Percentiles rank a stretch among this genome's conserved stretches.
phyloP scores from a whole-genome alignment of 805 yeast species.

The Trichomonascus vanleenenianus region DNA sequence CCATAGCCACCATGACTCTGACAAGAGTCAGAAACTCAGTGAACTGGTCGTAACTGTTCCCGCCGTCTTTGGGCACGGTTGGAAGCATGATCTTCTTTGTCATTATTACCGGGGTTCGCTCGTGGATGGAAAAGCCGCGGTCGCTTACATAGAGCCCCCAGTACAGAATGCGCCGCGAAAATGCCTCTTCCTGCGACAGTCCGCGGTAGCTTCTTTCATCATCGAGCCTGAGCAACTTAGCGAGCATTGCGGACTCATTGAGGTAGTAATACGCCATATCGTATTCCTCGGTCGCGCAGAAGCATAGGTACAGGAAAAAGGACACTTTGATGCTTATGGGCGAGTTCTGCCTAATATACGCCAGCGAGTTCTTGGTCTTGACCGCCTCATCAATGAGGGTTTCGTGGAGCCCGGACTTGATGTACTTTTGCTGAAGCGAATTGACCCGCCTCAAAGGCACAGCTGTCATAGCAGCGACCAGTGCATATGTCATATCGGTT shows the following conservation, averaged over 20 bases:
- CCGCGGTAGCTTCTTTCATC: slow-evolving; percentile 3
- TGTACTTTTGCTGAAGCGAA: not conserved
- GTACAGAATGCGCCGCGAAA: slow-evolving; percentile 5
- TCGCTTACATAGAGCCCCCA: slow-evolving; percentile 10
- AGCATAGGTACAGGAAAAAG: slow-evolving; percentile 6
- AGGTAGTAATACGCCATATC: slow-evolving; percentile 7
- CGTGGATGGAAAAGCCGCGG: slow-evolving; percentile 10
- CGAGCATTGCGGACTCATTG: slow-evolving; percentile 6
- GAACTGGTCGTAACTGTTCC: not conserved
- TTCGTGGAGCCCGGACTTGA: not conserved
- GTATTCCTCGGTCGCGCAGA: slow-evolving; percentile 6
- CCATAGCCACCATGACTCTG: slow-evolving; percentile 7
- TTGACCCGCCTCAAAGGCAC: slow-evolving; percentile 5
- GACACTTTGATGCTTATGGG: slow-evolving; percentile 1
- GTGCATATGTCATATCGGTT: slow-evolving; percentile 5
- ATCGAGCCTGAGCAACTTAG: slow-evolving; percentile 5
- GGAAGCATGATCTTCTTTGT: slow-evolving; percentile 2
- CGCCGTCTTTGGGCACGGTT: not conserved
- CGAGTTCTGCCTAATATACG: not conserved
- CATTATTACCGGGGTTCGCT: slow-evolving; percentile 4
- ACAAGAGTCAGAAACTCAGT: slow-evolving; percentile 4
- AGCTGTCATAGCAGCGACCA: slow-evolving; percentile 4
- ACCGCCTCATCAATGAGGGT: slow-evolving; percentile 4
- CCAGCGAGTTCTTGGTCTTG: slow-evolving; percentile 2
- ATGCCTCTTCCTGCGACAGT: not conserved